Base-by-base conservation (phyloP, 257 asterid genomes). In the Scutellaria baicalensis region DNA sequence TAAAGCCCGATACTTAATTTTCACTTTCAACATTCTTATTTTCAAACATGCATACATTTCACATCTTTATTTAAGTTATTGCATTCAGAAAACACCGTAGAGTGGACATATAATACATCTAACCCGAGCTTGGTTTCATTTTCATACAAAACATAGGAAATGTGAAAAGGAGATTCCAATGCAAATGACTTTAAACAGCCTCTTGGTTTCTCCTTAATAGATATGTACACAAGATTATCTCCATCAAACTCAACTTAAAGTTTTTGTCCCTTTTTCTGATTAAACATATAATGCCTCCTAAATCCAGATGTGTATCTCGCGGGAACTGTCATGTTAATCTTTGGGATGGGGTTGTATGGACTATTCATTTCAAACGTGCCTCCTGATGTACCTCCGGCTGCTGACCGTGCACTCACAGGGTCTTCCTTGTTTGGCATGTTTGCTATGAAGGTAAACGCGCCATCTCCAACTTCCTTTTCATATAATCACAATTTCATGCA, bases 291-390 rank as follows among this genome's bases (percentile, higher is more conserved):
- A 13, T n/a, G 44, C 43, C 27, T 40, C 12, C 38, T 18, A 10
- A 11, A 48, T 61, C 27, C 77, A 72, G 72, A 72, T 18, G 77
- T 72, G 8, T 64, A 72, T 44, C 72, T 93, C 73, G 98, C 96
- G 57, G 98, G 98, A 77, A 93, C 98, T 1, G 97, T 93, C 20
- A 93, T 93, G 97, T 73, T 93, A 59, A 93, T 93, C 72, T 93
- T 93, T 38, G 98, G 97, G 33, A 93, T 90, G 98, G 98, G 98
- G 54, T 73, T 93, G 84, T 90, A 93, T 45, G 98, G 97, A 58
- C 76, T 93, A 56, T 93, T 93, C 67, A 93, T 93, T 77, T 75
- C 92, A 61, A 91, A 93, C 40, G 86, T 79, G 74, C 66, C 87
- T 58, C 80, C 81, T 48, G 74, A 85, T 57, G 83, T 78, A 17